Conservation (phyloP, 768 basidiomycete species). For the Strobilomyces dryophilus region DNA sequence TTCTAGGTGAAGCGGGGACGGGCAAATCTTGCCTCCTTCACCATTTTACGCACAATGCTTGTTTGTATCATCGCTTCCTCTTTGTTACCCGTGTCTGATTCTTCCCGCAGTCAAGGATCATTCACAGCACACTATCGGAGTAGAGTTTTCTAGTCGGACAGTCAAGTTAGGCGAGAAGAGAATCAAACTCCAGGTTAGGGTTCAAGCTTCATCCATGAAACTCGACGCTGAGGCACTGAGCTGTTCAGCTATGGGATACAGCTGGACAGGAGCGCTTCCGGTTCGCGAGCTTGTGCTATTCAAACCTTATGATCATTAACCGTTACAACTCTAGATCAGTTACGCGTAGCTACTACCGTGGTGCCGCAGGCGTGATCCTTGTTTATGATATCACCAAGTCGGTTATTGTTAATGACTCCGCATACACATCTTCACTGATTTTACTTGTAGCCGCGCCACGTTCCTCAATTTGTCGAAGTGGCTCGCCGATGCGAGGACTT, state of each 20-base stretch:
- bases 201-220: background rate
- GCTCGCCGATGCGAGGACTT: slow-evolving; percentile 89
- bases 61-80: slow-evolving; percentile 46
- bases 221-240: slow-evolving; percentile 12
- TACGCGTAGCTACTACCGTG: slow-evolving; percentile 93
- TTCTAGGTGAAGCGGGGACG: slow-evolving; percentile 87
- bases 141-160: slow-evolving; percentile 94
- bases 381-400: slow-evolving; percentile 94
- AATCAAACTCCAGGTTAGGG: slow-evolving; percentile 86
- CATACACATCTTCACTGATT: slow-evolving; percentile 2
- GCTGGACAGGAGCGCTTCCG: slow-evolving; percentile 96
- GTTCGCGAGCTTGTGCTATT: slow-evolving; percentile 35
- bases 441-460: slow-evolving; percentile 66
- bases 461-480: slow-evolving; percentile 82
- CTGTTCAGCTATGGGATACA: slow-evolving; percentile 87
- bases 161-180: slow-evolving; percentile 91
- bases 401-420: slow-evolving; percentile 14
- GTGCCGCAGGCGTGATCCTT: slow-evolving; percentile 86
- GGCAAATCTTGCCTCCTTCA: slow-evolving; percentile 97
- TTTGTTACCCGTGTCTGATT: slow-evolving; percentile 5
- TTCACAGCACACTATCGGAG: slow-evolving; percentile 97
- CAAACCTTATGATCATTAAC: slow-evolving; percentile 8
- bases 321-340: slow-evolving; percentile 56
- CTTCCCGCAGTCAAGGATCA: slow-evolving; percentile 80
- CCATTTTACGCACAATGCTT: slow-evolving; percentile 94